Conservation (phyloP, 768 basidiomycete species). For the Pholiota microspora region DNA sequence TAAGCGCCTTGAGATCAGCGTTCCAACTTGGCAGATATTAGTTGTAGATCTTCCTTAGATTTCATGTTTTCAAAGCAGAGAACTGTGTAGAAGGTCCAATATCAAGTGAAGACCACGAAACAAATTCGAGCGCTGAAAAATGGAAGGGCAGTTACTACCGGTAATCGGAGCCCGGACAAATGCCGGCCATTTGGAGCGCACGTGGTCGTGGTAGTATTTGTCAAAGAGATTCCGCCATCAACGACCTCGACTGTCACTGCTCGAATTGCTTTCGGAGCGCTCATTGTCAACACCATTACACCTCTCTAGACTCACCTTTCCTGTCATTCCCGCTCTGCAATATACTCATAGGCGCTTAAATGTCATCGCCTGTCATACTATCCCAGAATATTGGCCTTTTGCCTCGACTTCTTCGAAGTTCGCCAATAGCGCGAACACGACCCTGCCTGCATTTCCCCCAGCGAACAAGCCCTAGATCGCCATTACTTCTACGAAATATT, state of each 20-base stretch:
- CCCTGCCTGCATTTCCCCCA: not conserved
- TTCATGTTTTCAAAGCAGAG: too few relatives aligned
- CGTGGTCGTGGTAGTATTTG: not conserved
- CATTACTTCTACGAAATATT: constrained; percentile 11
- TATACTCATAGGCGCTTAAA: not conserved
- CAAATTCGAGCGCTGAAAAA: not conserved
- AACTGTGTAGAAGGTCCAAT: too few relatives aligned
- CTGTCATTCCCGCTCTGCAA: not conserved
- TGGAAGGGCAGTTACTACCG: too few relatives aligned
- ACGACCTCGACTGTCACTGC: not conserved
- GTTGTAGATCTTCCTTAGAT: too few relatives aligned
- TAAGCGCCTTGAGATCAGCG: too few relatives aligned
- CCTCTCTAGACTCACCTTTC: too few relatives aligned
- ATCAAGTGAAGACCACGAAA: too few relatives aligned
- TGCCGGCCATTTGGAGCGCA: not conserved
- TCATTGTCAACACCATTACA: too few relatives aligned
- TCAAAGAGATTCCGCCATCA: not conserved
- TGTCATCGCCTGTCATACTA: not conserved
- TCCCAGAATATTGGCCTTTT: not conserved
- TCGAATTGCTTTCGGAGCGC: too few relatives aligned
- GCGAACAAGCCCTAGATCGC: not conserved
- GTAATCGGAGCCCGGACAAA: too few relatives aligned
- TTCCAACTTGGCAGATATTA: too few relatives aligned
- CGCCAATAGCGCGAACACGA: constrained; percentile 1
- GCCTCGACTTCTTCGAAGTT: not conserved